Conservation (phyloP, 2,329 filamentous ascomycete species). For the Diaporthe ampelina region DNA sequence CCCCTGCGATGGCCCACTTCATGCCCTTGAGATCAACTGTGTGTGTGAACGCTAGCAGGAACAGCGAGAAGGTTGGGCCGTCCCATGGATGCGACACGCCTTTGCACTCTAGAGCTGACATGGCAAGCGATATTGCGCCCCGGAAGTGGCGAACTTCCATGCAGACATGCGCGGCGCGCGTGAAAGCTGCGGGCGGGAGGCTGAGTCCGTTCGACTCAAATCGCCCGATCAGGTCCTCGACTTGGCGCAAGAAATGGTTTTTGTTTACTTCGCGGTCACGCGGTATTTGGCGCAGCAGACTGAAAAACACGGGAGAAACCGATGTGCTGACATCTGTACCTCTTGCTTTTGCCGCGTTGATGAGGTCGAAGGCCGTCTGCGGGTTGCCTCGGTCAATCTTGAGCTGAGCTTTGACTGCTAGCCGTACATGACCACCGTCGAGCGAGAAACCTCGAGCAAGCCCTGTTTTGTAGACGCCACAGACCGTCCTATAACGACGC, state of each 20-base stretch:
- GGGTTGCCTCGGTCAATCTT: slow-evolving; percentile 46
- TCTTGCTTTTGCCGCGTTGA: slow-evolving; percentile 54
- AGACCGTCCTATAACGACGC: slow-evolving; percentile 30
- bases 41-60: slow-evolving; percentile 47
- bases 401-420: slow-evolving; percentile 62
- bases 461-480: slow-evolving; percentile 55
- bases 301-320: slow-evolving; percentile 55
- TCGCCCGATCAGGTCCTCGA: slow-evolving; percentile 44
- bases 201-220: slow-evolving; percentile 45
- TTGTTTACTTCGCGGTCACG: slow-evolving; percentile 38
- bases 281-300: slow-evolving; percentile 53
- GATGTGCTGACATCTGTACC: slow-evolving; percentile 59
- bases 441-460: slow-evolving; percentile 52
- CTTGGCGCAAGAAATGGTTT: slow-evolving; percentile 43
- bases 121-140: slow-evolving; percentile 48
- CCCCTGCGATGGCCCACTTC: slow-evolving; percentile 43
- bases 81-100: slow-evolving; percentile 46
- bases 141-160: slow-evolving; percentile 46
- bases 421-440: slow-evolving; percentile 59
- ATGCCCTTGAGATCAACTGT: slow-evolving; percentile 48
- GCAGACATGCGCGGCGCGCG: slow-evolving; percentile 50
- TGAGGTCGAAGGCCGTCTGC: slow-evolving; percentile 54
- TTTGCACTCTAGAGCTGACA: slow-evolving; percentile 45
- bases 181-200: slow-evolving; percentile 47
- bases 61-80: slow-evolving; percentile 50